Conservation (phyloP, 2,329 filamentous ascomycete genomes). For the Colletotrichum truncatum region DNA sequence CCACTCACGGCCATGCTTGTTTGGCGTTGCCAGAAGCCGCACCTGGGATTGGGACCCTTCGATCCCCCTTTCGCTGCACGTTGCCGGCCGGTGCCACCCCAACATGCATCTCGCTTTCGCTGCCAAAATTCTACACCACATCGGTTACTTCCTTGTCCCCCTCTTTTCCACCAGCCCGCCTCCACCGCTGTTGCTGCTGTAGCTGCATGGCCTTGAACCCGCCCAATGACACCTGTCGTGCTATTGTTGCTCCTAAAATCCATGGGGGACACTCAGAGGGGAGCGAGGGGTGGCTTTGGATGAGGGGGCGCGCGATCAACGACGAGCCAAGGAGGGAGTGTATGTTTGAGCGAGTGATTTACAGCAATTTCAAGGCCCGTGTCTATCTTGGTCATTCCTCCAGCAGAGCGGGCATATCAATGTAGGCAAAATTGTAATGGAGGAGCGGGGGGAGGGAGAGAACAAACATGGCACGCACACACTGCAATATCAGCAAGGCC, state of each 20-base stretch:
- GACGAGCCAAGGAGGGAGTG: not conserved
- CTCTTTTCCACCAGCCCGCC: not conserved
- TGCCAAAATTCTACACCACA: not conserved
- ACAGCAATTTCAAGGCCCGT: constrained; percentile 7
- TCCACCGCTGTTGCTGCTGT: not conserved
- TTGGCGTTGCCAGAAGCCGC: not conserved
- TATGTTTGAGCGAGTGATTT: not conserved
- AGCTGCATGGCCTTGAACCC: constrained; percentile 1
- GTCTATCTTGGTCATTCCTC: not conserved
- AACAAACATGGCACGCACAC: constrained; percentile 6
- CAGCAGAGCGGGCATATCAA: not conserved
- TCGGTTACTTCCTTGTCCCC: not conserved
- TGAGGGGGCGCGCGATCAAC: not conserved
- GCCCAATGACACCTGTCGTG: constrained; percentile 19
- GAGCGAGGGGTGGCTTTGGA: not conserved
- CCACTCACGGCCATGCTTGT: not conserved
- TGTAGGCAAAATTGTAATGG: not conserved
- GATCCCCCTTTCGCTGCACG: not conserved
- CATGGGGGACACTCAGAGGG: not conserved
- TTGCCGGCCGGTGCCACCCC: not conserved
- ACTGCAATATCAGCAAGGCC: not conserved
- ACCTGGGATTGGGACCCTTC: not conserved
- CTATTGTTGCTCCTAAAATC: not conserved
- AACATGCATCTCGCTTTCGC: not conserved
- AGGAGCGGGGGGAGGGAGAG: not conserved